Evolutionary conservation across 768 basidiomycete species (phyloP).

Genomic region (Dacryopinax primogenitus): DNA sequence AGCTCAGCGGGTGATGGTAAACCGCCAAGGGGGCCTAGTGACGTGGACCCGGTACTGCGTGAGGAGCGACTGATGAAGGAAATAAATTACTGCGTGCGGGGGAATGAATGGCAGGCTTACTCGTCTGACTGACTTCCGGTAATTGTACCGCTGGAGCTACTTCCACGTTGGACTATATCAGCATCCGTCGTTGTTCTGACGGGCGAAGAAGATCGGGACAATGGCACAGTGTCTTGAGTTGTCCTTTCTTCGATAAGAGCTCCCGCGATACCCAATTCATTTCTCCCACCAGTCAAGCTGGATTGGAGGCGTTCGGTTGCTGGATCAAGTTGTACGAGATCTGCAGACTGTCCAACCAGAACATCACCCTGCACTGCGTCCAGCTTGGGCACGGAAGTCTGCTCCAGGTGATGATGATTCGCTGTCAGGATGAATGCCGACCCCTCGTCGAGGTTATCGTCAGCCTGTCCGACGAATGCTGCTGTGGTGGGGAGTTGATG

Average conservation of each 20-base stretch:
- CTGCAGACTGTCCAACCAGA: no score
- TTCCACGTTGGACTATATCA: neutral
- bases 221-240: neutral
- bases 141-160: conserved; percentile 1
- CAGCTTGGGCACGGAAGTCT: no score
- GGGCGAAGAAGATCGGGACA: neutral
- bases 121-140: neutral
- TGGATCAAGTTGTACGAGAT: no score
- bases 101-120: neutral
- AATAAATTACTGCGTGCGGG: neutral
- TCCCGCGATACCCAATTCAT: no score
- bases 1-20: conserved; percentile 52
- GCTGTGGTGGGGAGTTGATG: no score
- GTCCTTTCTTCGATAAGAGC: neutral
- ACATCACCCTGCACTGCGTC: no score
- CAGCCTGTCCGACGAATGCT: no score
- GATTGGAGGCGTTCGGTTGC: no score
- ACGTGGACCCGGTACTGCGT: conserved; percentile 44
- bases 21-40: conserved; percentile 22
- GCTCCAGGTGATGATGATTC: no score
- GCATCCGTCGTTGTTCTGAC: neutral
- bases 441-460: no score
- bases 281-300: no score
- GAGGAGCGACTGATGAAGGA: conserved; percentile 27
- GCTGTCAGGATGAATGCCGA: no score